Evolutionary conservation across 495 filamentous ascomycete genomes (phyloP).

Genomic region (Penicillium manginii): DNA sequence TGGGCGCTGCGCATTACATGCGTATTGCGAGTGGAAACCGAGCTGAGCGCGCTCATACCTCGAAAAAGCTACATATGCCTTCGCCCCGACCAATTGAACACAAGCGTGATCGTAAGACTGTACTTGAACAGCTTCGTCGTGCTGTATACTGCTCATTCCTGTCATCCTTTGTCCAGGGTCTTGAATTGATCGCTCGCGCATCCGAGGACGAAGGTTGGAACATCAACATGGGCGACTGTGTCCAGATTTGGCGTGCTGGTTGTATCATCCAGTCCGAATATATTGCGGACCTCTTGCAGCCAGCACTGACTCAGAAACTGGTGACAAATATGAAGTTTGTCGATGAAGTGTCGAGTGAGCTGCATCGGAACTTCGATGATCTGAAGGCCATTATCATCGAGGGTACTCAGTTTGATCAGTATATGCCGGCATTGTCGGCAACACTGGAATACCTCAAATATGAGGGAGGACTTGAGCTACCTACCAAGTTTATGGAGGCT

Average conservation of each 20-base stretch:
- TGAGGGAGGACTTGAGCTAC: constrained; percentile 55
- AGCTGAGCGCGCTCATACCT: constrained; percentile 52
- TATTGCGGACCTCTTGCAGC: constrained; percentile 63
- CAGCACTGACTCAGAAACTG: constrained; percentile 37
- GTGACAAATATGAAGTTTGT: constrained; percentile 51
- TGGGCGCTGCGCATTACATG: constrained; percentile 66
- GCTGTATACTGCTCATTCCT: constrained; percentile 69
- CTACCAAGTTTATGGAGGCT: constrained; percentile 75
- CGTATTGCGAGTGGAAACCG: constrained; percentile 68
- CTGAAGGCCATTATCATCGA: constrained; percentile 63
- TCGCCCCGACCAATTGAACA: constrained; percentile 45
- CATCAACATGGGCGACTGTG: constrained; percentile 59
- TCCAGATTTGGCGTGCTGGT: constrained; percentile 73
- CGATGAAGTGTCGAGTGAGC: constrained; percentile 55
- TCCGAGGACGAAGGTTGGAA: constrained; percentile 66
- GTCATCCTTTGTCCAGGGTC: constrained; percentile 65
- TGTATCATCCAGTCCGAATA: constrained; percentile 75
- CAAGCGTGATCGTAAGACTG: constrained; percentile 45
- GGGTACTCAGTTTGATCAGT: constrained; percentile 61
- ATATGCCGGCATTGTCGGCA: constrained; percentile 65
- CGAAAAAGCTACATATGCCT: constrained; percentile 47
- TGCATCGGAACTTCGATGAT: constrained; percentile 52
- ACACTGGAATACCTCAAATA: constrained; percentile 75
- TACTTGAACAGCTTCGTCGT: constrained; percentile 62
- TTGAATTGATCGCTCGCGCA: constrained; percentile 66